phyloP scores from a whole-genome alignment of 2,329 filamentous ascomycete genomes.

The Akanthomyces dipterigenus region DNA sequence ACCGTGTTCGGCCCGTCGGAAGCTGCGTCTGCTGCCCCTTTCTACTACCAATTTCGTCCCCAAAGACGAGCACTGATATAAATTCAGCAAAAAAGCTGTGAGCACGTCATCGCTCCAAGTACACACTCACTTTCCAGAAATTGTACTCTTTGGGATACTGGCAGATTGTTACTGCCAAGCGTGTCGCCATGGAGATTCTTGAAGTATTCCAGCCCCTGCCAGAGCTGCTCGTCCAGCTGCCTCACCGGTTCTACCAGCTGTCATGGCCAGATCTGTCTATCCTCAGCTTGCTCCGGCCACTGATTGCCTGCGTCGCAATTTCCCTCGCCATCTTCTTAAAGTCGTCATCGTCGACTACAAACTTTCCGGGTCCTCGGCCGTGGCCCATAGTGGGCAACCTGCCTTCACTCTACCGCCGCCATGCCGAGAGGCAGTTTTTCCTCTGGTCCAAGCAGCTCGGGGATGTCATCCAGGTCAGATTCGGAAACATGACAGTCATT shows the following conservation, averaged over 20 bases:
- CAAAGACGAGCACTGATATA: background rate
- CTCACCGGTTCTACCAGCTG: background rate
- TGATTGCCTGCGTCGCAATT: background rate
- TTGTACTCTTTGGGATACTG: background rate
- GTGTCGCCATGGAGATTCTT: background rate
- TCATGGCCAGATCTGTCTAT: background rate
- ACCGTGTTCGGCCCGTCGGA: too few species aligned
- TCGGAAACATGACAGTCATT: constrained; percentile 1
- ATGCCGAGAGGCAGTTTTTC: background rate
- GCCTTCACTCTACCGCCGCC: constrained; percentile 1
- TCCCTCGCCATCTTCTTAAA: background rate
- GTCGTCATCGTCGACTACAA: background rate
- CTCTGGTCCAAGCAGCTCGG: constrained; percentile 1
- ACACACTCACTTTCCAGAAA: background rate
- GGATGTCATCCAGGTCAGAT: constrained; percentile 2
- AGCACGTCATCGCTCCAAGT: background rate
- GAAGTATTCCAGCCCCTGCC: constrained; percentile 1
- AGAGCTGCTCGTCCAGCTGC: background rate
- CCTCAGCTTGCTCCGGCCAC: background rate
- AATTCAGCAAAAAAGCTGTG: background rate
- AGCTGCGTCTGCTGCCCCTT: too few species aligned
- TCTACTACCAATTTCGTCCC: too few species aligned
- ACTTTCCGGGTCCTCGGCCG: background rate
- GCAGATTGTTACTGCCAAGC: background rate
- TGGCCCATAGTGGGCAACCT: constrained; percentile 4